Conservation (phyloP, 371 early-diverging fungal species). For the Polyrhizophydium stewartii region DNA sequence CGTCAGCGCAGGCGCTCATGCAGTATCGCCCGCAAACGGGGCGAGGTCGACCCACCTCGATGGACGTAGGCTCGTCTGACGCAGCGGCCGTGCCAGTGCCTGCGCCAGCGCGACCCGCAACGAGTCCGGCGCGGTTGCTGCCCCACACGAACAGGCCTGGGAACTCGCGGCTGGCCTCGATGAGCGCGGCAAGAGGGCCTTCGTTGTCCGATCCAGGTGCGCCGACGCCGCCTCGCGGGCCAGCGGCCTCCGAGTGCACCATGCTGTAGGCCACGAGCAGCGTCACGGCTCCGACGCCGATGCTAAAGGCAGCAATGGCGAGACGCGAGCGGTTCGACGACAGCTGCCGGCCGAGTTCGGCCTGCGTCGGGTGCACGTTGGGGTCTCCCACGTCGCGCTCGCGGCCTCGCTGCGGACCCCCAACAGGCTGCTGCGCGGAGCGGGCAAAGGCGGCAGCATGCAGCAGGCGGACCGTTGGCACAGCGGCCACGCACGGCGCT, state of each 20-base stretch:
- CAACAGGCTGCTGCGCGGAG: too few relatives aligned
- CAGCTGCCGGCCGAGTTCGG: background rate
- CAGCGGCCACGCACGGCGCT: too few relatives aligned
- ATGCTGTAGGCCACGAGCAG: background rate
- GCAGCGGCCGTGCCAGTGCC: background rate
- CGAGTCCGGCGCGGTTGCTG: background rate
- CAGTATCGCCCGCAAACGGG: too few relatives aligned
- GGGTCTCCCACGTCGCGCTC: too few relatives aligned
- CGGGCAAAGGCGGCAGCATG: too few relatives aligned
- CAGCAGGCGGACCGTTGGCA: too few relatives aligned
- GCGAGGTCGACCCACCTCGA: background rate
- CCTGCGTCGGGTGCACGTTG: background rate
- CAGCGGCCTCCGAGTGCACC: background rate
- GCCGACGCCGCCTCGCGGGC: too few relatives aligned
- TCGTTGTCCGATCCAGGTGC: background rate
- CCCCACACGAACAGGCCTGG: conserved; percentile 32
- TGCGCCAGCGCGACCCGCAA: too few relatives aligned
- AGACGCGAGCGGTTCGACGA: background rate
- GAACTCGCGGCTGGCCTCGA: conserved; percentile 6
- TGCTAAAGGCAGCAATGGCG: background rate
- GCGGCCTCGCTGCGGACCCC: too few relatives aligned
- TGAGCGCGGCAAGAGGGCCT: background rate
- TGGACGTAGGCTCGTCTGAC: background rate
- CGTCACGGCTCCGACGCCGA: background rate
- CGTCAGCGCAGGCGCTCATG: too few relatives aligned